Percentiles rank a stretch among this genome's conserved stretches.
Evolutionary conservation across 2,329 filamentous ascomycete species (phyloP).

Genomic region (Colletotrichum horii): DNA sequence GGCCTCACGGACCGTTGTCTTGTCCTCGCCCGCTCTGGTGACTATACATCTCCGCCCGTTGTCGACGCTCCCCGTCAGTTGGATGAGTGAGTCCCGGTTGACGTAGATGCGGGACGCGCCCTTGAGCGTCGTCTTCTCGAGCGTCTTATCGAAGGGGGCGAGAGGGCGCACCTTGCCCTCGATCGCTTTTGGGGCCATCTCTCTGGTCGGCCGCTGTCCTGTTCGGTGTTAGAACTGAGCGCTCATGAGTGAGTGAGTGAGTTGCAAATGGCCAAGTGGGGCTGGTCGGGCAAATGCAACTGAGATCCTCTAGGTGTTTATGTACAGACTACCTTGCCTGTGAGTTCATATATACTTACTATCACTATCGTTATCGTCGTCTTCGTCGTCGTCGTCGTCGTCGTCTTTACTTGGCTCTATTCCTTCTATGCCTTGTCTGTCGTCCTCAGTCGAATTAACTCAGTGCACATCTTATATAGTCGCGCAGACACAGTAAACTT

Average conservation of each 20-base stretch:
- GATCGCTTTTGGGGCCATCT: slow-evolving; percentile 5
- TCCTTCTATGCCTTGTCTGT: not conserved
- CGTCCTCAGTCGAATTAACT: not conserved
- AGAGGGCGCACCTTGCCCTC: slow-evolving; percentile 44
- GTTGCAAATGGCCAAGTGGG: not conserved
- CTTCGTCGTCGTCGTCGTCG: not conserved
- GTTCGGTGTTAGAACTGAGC: not conserved
- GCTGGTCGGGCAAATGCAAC: not conserved
- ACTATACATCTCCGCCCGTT: slow-evolving; percentile 48
- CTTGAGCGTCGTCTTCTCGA: slow-evolving; percentile 45
- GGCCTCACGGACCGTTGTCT: slow-evolving; percentile 44
- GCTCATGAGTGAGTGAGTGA: not conserved
- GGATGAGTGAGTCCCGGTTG: slow-evolving; percentile 51
- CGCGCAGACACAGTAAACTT: not conserved
- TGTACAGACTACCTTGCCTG: too few species aligned
- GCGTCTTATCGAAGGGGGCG: slow-evolving; percentile 38
- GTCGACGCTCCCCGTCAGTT: slow-evolving; percentile 47
- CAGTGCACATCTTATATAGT: not conserved
- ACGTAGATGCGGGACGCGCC: slow-evolving; percentile 54
- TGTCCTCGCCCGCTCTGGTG: slow-evolving; percentile 30
- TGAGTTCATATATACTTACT: not conserved
- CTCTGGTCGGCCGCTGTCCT: not conserved
- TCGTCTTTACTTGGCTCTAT: not conserved
- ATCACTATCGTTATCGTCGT: not conserved
- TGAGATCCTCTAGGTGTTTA: not conserved